A percentile compares a stretch with the other conserved stretches of the same genome.
These are phyloP conservation scores for Haplosporangium sp. DNA, from an alignment of 371 early-diverging fungal species.

Conservation along the genomic window DNA sequence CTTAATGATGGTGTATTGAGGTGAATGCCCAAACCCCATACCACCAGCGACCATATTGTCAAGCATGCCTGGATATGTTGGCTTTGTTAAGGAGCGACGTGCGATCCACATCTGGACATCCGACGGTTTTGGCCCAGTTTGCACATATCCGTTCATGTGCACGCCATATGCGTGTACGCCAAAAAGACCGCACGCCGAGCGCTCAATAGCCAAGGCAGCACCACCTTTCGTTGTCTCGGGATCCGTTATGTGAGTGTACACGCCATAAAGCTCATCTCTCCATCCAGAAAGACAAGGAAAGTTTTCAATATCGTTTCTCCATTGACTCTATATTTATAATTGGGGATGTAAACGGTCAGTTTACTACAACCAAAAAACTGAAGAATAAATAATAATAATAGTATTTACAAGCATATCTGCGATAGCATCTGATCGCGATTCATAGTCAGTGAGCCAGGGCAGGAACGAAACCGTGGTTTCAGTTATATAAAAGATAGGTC, in stretches of 20 bases:
- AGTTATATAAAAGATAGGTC: constrained; percentile 43
- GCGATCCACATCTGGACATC: constrained; percentile 89
- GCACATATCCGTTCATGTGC: constrained; percentile 84
- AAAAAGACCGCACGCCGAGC: constrained; percentile 83
- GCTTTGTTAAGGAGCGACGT: constrained; percentile 80
- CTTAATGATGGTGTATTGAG: constrained; percentile 78
- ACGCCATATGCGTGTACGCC: constrained; percentile 85
- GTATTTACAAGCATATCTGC: constrained; percentile 41
- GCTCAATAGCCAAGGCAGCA: constrained; percentile 80
- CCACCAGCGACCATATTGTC: constrained; percentile 95
- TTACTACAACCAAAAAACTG: not conserved
- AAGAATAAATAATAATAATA: not conserved
- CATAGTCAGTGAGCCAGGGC: constrained; percentile 51
- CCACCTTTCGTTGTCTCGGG: constrained; percentile 44
- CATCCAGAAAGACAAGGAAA: constrained; percentile 64
- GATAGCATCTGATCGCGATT: constrained; percentile 39
- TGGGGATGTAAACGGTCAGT: not conserved
- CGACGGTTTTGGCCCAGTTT: constrained; percentile 42
- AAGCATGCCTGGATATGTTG: constrained; percentile 87
- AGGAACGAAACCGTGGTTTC: constrained; percentile 37
- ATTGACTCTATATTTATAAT: constrained; percentile 8
- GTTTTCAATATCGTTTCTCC: constrained; percentile 25
- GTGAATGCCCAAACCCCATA: constrained; percentile 73
- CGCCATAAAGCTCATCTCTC: constrained; percentile 86
- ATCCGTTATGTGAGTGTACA: constrained; percentile 66